Percentiles rank a stretch among this genome's conserved stretches.
Evolutionary conservation across 805 yeast genomes (phyloP).

Genomic region (Candida alai): DNA sequence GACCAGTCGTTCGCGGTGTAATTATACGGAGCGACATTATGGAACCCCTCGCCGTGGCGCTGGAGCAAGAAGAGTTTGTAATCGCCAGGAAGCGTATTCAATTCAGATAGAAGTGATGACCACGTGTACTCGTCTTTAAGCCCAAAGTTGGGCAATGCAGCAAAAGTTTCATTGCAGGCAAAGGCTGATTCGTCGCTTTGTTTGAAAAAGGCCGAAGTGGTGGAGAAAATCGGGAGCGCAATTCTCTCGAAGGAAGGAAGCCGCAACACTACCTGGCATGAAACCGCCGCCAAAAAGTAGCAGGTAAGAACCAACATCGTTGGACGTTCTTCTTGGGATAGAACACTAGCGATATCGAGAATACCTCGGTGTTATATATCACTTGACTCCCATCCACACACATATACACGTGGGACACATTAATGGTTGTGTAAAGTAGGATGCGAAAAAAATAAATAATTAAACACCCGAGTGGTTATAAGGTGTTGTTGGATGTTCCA

Average conservation of each 20-base stretch:
- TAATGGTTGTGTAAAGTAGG: too few relatives aligned
- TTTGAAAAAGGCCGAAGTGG: conserved; percentile 6
- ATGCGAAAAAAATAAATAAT: too few relatives aligned
- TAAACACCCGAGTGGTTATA: too few relatives aligned
- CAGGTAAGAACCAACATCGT: not conserved
- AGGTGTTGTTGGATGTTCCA: too few relatives aligned
- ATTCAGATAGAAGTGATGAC: conserved; percentile 16
- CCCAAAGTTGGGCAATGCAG: conserved; percentile 24
- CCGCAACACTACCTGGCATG: not conserved
- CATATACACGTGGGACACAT: too few relatives aligned
- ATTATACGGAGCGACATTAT: conserved; percentile 19
- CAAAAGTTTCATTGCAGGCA: too few relatives aligned
- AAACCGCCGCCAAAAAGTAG: conserved; percentile 1
- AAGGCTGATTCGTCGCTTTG: too few relatives aligned
- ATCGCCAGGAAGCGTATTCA: conserved; percentile 9
- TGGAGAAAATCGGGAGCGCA: conserved; percentile 7
- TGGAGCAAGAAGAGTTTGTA: conserved; percentile 25
- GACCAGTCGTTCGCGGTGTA: conserved; percentile 19
- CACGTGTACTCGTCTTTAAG: conserved; percentile 18
- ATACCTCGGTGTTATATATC: too few relatives aligned
- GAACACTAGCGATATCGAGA: too few relatives aligned
- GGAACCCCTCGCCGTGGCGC: conserved; percentile 34
- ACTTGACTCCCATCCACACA: too few relatives aligned
- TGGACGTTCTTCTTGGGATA: too few relatives aligned
- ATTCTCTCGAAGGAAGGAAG: too few relatives aligned